Percentiles rank a stretch among this genome's conserved stretches.
These are phyloP conservation scores for Polytolypa hystricis DNA, from an alignment of 2,329 filamentous ascomycete species.

Conservation along the genomic window DNA sequence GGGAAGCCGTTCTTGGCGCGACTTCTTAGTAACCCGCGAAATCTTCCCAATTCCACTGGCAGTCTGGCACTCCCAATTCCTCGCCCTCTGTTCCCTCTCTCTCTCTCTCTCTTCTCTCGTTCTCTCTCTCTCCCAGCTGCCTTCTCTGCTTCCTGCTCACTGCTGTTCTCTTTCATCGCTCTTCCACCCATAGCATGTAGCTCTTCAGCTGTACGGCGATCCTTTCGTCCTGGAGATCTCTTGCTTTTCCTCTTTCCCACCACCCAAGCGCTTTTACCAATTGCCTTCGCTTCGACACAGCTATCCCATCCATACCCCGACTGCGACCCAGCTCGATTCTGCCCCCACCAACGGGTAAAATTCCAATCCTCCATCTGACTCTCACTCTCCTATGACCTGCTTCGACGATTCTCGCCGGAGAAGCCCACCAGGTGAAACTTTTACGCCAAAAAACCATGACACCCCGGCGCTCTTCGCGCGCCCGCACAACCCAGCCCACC, in stretches of 20 bases:
- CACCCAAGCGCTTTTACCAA: slow-evolving; percentile 3
- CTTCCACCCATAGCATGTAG: slow-evolving; percentile 10
- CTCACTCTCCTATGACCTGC: slow-evolving; percentile 9
- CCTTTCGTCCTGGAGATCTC: slow-evolving; percentile 22
- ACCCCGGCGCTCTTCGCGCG: slow-evolving; percentile 83
- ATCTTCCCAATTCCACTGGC: too few species aligned
- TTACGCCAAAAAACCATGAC: slow-evolving; percentile 38
- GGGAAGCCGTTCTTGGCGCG: too few species aligned
- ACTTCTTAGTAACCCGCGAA: too few species aligned
- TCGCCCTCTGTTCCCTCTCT: slow-evolving; percentile 17
- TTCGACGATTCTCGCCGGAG: slow-evolving; percentile 2
- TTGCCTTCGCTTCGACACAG: slow-evolving; percentile 12
- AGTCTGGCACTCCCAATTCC: slow-evolving; percentile 7
- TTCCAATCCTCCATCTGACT: slow-evolving; percentile 3
- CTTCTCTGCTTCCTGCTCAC: too few species aligned
- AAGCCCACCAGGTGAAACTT: too few species aligned
- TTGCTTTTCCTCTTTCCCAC: slow-evolving; percentile 22
- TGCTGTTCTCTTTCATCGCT: slow-evolving; percentile 12
- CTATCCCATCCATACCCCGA: slow-evolving; percentile 10
- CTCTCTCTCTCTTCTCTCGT: slow-evolving; percentile 16
- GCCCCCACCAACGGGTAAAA: slow-evolving; percentile 4
- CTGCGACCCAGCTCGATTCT: slow-evolving; percentile 10
- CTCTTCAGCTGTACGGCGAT: slow-evolving; percentile 20
- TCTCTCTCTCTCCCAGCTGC: slow-evolving; percentile 21
- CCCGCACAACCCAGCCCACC: slow-evolving; percentile 54